Conservation (phyloP, 441 rosid genomes). For the Euphorbia celastroides region DNA sequence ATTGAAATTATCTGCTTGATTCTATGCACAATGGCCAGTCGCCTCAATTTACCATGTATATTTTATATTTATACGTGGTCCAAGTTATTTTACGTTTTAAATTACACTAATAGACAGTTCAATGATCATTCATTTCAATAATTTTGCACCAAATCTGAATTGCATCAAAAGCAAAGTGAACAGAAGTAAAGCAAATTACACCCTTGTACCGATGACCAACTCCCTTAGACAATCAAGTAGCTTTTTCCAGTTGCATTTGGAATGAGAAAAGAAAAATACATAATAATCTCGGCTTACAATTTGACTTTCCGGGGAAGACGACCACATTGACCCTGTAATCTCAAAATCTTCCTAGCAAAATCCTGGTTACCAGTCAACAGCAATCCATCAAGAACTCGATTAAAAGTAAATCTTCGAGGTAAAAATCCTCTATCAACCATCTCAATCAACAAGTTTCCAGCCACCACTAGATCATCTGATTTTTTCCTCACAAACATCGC, state of each 20-base stretch:
- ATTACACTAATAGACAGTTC: too few relatives aligned
- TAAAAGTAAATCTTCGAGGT: conserved; percentile 69
- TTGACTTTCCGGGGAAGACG: conserved; percentile 53
- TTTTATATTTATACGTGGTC: too few relatives aligned
- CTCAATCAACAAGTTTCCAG: conserved; percentile 76
- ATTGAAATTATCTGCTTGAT: too few relatives aligned
- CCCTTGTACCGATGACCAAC: background rate
- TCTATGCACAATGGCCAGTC: too few relatives aligned
- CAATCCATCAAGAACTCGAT: conserved; percentile 76
- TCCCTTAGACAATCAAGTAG: background rate
- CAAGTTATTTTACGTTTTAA: too few relatives aligned
- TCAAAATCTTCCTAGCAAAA: conserved; percentile 67
- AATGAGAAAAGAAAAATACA: background rate
- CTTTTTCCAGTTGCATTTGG: background rate
- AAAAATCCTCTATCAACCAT: conserved; percentile 92
- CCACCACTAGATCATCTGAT: conserved; percentile 62
- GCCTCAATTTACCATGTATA: too few relatives aligned
- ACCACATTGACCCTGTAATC: conserved; percentile 63
- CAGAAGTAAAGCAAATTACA: too few relatives aligned
- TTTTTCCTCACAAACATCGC: conserved; percentile 84
- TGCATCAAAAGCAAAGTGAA: too few relatives aligned
- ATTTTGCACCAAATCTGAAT: too few relatives aligned
- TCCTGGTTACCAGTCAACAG: conserved; percentile 76
- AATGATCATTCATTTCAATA: too few relatives aligned
- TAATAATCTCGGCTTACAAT: conserved; percentile 27